Percentiles rank a stretch among this genome's conserved stretches.
These are phyloP conservation scores for Nicotiana tabacum DNA, from an alignment of 257 asterid genomes.

Conservation along the genomic window DNA sequence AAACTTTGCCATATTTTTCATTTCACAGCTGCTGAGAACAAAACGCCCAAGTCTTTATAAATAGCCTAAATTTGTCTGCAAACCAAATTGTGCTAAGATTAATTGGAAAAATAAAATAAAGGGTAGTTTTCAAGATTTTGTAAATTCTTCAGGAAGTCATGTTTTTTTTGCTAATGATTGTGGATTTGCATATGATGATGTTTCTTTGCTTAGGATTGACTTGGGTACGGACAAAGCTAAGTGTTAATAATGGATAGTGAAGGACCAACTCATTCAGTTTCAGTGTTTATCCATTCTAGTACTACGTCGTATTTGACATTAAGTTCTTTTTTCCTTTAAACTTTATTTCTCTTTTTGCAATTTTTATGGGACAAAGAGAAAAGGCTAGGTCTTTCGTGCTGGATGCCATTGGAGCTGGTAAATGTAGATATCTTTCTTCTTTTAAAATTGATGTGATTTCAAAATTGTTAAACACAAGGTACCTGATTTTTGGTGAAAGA, in stretches of 20 bases:
- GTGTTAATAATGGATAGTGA: not conserved
- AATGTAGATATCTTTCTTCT: not conserved
- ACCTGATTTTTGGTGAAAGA: no score
- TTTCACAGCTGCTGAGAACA: not conserved
- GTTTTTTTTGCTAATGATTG: not conserved
- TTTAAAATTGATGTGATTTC: no score
- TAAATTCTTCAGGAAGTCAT: not conserved
- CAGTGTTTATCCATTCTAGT: not conserved
- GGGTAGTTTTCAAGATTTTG: not conserved
- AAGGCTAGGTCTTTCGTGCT: not conserved
- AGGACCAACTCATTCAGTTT: not conserved
- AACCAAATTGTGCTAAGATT: not conserved
- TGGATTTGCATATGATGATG: not conserved
- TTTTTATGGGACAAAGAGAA: not conserved
- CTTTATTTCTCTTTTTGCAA: not conserved
- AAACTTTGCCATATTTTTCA: conserved; percentile 30
- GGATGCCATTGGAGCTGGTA: not conserved
- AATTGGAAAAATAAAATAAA: not conserved
- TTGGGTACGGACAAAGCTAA: not conserved
- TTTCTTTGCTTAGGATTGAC: not conserved
- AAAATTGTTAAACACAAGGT: no score
- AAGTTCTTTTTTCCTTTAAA: not conserved
- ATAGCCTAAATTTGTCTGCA: not conserved
- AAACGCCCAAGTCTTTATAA: not conserved
- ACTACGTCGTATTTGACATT: not conserved